Evolutionary conservation across 2,329 filamentous ascomycete species (phyloP).

Genomic region (Aspergillus fischeri): DNA sequence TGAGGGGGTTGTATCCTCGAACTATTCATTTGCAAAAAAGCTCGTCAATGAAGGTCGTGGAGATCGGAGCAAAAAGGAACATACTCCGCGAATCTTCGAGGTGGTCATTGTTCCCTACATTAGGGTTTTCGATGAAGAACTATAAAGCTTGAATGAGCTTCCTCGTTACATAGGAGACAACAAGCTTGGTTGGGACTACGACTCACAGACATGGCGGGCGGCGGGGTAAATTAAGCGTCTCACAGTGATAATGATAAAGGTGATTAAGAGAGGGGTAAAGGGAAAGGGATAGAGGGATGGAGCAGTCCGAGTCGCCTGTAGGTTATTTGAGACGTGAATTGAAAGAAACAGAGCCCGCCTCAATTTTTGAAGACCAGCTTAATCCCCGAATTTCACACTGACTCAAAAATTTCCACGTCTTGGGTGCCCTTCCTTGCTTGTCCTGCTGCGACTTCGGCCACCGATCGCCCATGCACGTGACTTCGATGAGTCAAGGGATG

Average conservation of each 20-base stretch:
- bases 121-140: slow-evolving; percentile 76
- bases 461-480: slow-evolving; percentile 20
- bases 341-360: neutral
- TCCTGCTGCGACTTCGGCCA: neutral
- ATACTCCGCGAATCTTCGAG: slow-evolving; percentile 81
- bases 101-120: slow-evolving; percentile 68
- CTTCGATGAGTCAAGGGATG: slow-evolving; percentile 18
- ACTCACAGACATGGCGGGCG: slow-evolving; percentile 34
- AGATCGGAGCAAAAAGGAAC: slow-evolving; percentile 26
- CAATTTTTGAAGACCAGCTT: neutral
- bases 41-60: neutral
- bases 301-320: neutral
- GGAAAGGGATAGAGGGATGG: neutral
- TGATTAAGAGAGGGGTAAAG: neutral
- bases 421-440: neutral
- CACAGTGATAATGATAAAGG: neutral
- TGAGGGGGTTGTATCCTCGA: slow-evolving; percentile 88
- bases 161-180: neutral
- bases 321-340: neutral
- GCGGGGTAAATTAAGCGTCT: slow-evolving; percentile 15
- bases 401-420: neutral
- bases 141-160: slow-evolving; percentile 25
- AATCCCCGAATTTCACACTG: neutral
- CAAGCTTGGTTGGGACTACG: slow-evolving; percentile 3
- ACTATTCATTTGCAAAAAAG: slow-evolving; percentile 45